Conservation (phyloP, 2,329 filamentous ascomycete genomes). For the Bipolaris bicolor region DNA sequence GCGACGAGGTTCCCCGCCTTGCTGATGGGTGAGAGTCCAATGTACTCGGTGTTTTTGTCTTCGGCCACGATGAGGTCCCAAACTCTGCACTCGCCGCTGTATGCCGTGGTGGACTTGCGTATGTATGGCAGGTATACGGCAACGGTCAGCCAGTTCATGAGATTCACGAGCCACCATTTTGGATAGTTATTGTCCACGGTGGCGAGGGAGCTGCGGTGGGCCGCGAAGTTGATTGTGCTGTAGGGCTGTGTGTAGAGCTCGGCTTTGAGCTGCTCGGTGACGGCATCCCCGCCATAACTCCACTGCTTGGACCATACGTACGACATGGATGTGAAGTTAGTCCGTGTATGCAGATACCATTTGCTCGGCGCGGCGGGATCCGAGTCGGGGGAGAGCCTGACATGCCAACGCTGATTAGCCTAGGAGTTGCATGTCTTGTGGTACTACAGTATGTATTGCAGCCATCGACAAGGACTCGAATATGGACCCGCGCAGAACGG, state of each 20-base stretch:
- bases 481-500: too few species aligned
- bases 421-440: too few species aligned
- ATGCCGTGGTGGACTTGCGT: neutral
- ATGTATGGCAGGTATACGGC: neutral
- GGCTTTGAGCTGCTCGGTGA: neutral
- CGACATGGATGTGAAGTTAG: too few species aligned
- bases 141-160: neutral
- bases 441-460: too few species aligned
- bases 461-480: too few species aligned
- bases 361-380: too few species aligned
- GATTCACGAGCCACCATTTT: neutral
- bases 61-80: conserved; percentile 3
- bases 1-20: conserved; percentile 3
- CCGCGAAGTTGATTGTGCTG: conserved; percentile 1
- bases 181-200: neutral
- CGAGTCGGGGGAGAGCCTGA: too few species aligned
- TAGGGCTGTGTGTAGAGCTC: conserved; percentile 4
- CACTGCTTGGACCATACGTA: too few species aligned
- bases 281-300: too few species aligned
- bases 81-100: neutral
- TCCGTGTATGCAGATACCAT: too few species aligned
- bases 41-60: conserved; percentile 6
- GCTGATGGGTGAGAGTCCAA: conserved; percentile 1
- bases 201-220: neutral
- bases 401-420: too few species aligned